These are phyloP conservation scores for Penicillium verrucosum DNA, from an alignment of 2,329 filamentous ascomycete genomes.

Conservation along the genomic window DNA sequence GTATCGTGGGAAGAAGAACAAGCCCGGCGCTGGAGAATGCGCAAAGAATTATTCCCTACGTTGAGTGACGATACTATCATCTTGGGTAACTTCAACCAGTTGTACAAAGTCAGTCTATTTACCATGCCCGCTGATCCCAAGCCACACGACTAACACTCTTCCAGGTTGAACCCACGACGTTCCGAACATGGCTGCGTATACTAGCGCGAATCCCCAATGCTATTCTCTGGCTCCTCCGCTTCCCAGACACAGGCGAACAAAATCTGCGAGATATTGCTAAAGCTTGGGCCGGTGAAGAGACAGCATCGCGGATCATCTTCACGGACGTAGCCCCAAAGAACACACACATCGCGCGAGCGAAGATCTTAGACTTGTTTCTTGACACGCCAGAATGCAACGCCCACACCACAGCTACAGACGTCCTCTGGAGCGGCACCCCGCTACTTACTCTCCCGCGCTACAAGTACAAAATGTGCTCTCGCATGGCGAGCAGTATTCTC, in stretches of 20 bases:
- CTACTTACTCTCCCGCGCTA: slow-evolving; percentile 87
- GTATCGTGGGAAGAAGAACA: slow-evolving; percentile 84
- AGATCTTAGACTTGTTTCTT: slow-evolving; percentile 89
- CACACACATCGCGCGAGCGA: slow-evolving; percentile 85
- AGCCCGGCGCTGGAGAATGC: slow-evolving; percentile 80
- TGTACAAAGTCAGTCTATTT: slow-evolving; percentile 74
- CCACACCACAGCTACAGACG: slow-evolving; percentile 93
- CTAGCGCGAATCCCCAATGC: slow-evolving; percentile 80
- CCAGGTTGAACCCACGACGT: slow-evolving; percentile 94
- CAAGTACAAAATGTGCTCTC: slow-evolving; percentile 97
- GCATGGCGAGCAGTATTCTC: slow-evolving; percentile 94
- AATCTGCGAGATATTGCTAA: slow-evolving; percentile 78
- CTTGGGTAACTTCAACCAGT: slow-evolving; percentile 95
- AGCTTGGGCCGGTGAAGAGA: slow-evolving; percentile 78
- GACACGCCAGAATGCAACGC: slow-evolving; percentile 98
- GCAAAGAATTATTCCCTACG: slow-evolving; percentile 83
- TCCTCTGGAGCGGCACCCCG: slow-evolving; percentile 94
- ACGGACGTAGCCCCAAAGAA: slow-evolving; percentile 96
- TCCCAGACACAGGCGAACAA: slow-evolving; percentile 86
- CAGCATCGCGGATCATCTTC: slow-evolving; percentile 84
- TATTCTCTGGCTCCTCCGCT: slow-evolving; percentile 92
- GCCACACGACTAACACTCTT: slow-evolving; percentile 2
- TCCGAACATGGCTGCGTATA: slow-evolving; percentile 92
- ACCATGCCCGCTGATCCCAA: neutral
- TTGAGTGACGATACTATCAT: slow-evolving; percentile 82